Evolutionary conservation across 2,329 filamentous ascomycete species (phyloP), one percentile per base, ranked within the genome.

Genomic region (Colletotrichum destructivum): DNA sequence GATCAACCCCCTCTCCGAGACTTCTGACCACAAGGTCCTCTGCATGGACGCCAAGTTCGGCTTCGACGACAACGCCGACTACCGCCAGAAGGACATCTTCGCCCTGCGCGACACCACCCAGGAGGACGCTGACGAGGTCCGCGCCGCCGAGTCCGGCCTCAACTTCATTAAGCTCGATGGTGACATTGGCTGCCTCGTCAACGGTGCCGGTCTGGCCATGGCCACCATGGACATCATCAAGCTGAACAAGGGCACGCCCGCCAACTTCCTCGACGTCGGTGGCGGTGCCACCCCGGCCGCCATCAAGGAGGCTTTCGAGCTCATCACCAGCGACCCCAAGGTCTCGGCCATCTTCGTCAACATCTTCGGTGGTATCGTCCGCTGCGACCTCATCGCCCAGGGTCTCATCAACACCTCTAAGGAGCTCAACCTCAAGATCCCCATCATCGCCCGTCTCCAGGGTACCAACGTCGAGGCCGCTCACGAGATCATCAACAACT

Each of bases 211-310:
- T 87, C 93, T 99, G 77, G 96, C 96, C 86, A 99, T 99, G 96
- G 96, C 96, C 75, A 99, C 96, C 83, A 99, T 99, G 96, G 96
- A 99, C 85, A 98, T 99, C 84, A 99, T 99, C 90, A 98, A 99
- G 91, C 91, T 99, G 75, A 99, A 98, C 87, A 96, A 96, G 78
- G 96, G 96, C 75, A 88, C 91, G 81, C 96, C 96, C 74, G 96
- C 96, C 78, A 99, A 99, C 91, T 99, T 99, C 92, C 89, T 99
- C 78, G 96, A 99, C 83, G 96, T 99, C 77, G 96, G 96, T 81
- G 96, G 96, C 83, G 96, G 96, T 88, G 96, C 96, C 77, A 99
- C 96, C 73, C 95, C 96, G 44, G 93, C 95, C 76, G 96, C 96
- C 79, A 99, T 99, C 86, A 94, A 95, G 88, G 93, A 96, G 85